Evolutionary conservation across 2,329 filamentous ascomycete genomes (phyloP).

Genomic region (Phialophora chinensis): DNA sequence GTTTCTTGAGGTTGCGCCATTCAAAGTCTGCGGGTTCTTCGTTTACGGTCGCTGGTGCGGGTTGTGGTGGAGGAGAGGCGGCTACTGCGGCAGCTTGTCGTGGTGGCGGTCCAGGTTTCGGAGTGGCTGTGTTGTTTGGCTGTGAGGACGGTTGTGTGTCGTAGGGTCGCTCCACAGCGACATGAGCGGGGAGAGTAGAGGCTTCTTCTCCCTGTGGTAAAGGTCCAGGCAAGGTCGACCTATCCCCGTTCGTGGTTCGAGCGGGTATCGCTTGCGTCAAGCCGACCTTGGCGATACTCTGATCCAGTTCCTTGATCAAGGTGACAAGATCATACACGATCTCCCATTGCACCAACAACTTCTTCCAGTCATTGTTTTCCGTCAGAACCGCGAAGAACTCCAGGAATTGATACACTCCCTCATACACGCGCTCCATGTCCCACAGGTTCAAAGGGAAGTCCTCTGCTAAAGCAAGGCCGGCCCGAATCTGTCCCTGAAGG

Average conservation of each 20-base stretch:
- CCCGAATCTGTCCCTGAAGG: constrained; percentile 86
- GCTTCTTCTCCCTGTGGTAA: constrained; percentile 32
- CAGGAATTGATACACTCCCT: constrained; percentile 90
- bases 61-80: constrained; percentile 49
- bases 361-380: constrained; percentile 81
- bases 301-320: constrained; percentile 83
- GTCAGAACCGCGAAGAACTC: constrained; percentile 91
- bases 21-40: constrained; percentile 71
- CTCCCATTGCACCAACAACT: constrained; percentile 89
- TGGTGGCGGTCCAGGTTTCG: constrained; percentile 21
- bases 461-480: constrained; percentile 73
- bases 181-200: constrained; percentile 48
- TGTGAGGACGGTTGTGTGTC: constrained; percentile 45
- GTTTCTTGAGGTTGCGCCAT: constrained; percentile 86
- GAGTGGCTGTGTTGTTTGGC: constrained; percentile 5
- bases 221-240: background rate
- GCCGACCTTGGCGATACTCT: constrained; percentile 80
- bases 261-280: constrained; percentile 39
- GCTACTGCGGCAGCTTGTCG: constrained; percentile 34
- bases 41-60: constrained; percentile 54
- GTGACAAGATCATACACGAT: constrained; percentile 87
- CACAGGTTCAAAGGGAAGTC: constrained; percentile 94
- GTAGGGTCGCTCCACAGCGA: constrained; percentile 70
- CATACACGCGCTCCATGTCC: constrained; percentile 97
- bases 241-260: constrained; percentile 19